Conservation (phyloP, 306 rosid species). For the Cicer yamashitae region DNA sequence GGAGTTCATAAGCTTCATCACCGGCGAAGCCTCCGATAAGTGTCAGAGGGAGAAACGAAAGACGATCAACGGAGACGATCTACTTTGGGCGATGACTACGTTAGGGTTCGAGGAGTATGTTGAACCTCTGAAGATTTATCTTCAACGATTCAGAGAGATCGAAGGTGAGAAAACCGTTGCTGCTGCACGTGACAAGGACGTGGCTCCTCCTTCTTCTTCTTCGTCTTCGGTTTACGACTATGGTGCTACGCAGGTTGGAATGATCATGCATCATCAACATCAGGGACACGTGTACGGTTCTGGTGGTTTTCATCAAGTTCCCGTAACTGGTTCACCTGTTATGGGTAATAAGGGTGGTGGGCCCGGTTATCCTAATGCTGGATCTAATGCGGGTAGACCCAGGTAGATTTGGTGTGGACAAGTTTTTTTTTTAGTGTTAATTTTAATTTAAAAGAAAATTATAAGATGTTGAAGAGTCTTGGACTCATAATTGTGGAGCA, state of each 20-base stretch:
- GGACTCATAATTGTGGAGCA: background rate
- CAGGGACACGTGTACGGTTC: slow-evolving; percentile 39
- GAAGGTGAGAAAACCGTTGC: slow-evolving; percentile 79
- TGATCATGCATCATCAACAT: slow-evolving; percentile 46
- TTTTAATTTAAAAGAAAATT: too few species aligned
- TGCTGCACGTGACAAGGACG: slow-evolving; percentile 71
- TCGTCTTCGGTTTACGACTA: slow-evolving; percentile 40
- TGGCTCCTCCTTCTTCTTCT: background rate
- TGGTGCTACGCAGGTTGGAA: slow-evolving; percentile 49
- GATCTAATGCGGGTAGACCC: slow-evolving; percentile 57
- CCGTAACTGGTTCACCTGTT: slow-evolving; percentile 33
- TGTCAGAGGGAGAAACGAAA: slow-evolving; percentile 91
- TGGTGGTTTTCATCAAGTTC: slow-evolving; percentile 20
- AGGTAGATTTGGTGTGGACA: slow-evolving; percentile 34
- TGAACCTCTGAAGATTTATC: slow-evolving; percentile 80
- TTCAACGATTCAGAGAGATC: slow-evolving; percentile 79
- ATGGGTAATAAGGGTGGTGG: slow-evolving; percentile 56
- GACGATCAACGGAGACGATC: slow-evolving; percentile 91
- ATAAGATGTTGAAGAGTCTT: background rate
- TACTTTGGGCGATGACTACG: slow-evolving; percentile 94
- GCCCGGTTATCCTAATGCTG: slow-evolving; percentile 53
- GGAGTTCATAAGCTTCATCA: slow-evolving; percentile 89
- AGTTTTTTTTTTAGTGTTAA: background rate
- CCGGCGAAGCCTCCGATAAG: slow-evolving; percentile 94
- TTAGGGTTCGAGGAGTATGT: slow-evolving; percentile 84